Percentiles rank a stretch among this genome's conserved stretches.
phyloP scores from a whole-genome alignment of 2,329 filamentous ascomycete genomes.

The Neofusicoccum umdonicola region DNA sequence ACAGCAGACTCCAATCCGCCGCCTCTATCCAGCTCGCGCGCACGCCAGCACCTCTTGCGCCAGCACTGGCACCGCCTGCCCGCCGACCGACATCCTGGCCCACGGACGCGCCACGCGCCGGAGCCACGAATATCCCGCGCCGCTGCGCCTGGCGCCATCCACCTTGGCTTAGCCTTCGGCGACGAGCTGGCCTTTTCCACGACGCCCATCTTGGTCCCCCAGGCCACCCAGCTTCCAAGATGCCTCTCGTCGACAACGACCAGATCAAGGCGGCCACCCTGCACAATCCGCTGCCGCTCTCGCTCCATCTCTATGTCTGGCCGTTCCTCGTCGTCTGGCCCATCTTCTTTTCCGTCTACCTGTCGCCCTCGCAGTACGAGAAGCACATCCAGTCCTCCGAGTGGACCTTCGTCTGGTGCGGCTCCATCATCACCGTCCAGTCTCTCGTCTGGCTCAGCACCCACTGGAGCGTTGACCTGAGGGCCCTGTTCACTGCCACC shows the following conservation, averaged over 20 bases:
- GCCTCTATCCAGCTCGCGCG: no score
- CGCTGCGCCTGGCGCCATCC: not conserved
- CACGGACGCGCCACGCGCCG: not conserved
- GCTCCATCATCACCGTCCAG: constrained; percentile 82
- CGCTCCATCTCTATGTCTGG: constrained; percentile 87
- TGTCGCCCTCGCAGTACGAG: constrained; percentile 79
- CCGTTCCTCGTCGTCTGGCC: constrained; percentile 93
- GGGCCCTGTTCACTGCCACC: constrained; percentile 75
- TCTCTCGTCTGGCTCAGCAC: constrained; percentile 91
- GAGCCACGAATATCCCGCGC: constrained; percentile 12
- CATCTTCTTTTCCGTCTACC: constrained; percentile 82
- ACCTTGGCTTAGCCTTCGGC: not conserved
- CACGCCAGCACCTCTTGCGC: no score
- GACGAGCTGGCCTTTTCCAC: constrained; percentile 13
- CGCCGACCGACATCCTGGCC: no score
- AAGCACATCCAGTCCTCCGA: constrained; percentile 89
- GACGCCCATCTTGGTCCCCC: constrained; percentile 9
- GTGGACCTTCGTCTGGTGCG: constrained; percentile 97
- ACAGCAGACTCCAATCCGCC: no score
- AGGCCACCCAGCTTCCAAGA: constrained; percentile 22
- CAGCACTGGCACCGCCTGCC: no score
- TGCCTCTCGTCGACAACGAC: constrained; percentile 80
- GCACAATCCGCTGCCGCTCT: constrained; percentile 77
- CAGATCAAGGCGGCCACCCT: constrained; percentile 87
- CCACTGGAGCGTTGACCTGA: constrained; percentile 92